These are phyloP conservation scores for Phytophthora tubulina DNA, from an alignment of 352 stramenopile genomes.

Conservation along the genomic window DNA sequence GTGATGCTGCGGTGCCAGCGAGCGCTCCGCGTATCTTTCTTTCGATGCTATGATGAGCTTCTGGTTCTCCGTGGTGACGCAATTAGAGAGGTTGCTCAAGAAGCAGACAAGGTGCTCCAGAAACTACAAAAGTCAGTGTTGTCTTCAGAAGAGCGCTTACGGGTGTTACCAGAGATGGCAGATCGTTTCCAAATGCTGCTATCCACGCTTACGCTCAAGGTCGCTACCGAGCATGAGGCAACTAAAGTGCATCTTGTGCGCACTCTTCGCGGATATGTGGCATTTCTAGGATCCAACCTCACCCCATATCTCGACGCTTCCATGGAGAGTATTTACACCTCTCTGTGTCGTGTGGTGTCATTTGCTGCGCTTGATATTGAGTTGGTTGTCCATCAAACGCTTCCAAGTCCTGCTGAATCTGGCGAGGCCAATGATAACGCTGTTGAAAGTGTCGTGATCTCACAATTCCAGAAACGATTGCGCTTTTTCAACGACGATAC, in stretches of 20 bases:
- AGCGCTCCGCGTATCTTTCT: conserved; percentile 66
- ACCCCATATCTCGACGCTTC: conserved; percentile 59
- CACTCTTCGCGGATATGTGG: conserved; percentile 75
- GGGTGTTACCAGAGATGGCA: conserved; percentile 65
- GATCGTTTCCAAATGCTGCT: conserved; percentile 80
- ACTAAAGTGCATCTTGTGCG: conserved; percentile 67
- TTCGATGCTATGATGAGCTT: conserved; percentile 84
- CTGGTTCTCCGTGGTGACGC: conserved; percentile 70
- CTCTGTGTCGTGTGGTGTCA: conserved; percentile 58
- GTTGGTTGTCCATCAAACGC: conserved; percentile 67
- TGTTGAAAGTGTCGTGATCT: conserved; percentile 44
- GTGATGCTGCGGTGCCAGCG: conserved; percentile 64
- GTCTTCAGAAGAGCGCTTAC: conserved; percentile 63
- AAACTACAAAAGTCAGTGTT: conserved; percentile 44
- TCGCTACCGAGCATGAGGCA: conserved; percentile 68
- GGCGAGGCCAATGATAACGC: conserved; percentile 5
- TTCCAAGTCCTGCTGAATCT: conserved; percentile 21
- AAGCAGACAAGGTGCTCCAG: conserved; percentile 39
- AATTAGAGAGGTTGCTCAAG: conserved; percentile 46
- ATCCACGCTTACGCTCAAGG: conserved; percentile 70
- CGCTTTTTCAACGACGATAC: conserved; percentile 76
- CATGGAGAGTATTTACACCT: conserved; percentile 58
- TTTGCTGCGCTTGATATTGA: conserved; percentile 82
- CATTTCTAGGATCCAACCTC: conserved; percentile 54
- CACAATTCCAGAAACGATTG: conserved; percentile 86